Evolutionary conservation across 306 rosid species (phyloP), one percentile per base, ranked within the genome.

Genomic region (Ormosia semicastrata): DNA sequence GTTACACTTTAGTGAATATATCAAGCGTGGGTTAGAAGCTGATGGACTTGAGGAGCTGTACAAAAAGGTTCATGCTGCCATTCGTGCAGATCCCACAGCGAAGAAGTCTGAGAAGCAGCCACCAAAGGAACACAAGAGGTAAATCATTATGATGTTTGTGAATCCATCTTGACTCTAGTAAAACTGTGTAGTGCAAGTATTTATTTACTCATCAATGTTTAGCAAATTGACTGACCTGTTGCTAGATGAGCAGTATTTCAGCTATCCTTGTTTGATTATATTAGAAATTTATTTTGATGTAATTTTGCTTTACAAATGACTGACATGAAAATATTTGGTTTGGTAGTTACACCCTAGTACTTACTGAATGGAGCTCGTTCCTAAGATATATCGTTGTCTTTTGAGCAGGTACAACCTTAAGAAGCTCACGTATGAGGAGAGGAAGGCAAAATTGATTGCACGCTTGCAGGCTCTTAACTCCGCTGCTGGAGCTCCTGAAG

Each of bases 11-110:
- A 85, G 92, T 11, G 91, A 87, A 57, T 93, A 91, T 65, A 81
- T 91, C 78, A 91, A 91, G 86, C 84, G 36, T n/a, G 92, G 89
- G 14, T 41, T 90, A 12, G 94, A 87, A 9, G 78, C 93, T 0
- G 98, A 91, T 29, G 75, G 86, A 43, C 32, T 93, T 2, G 94
- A 90, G 73, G 94, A 58, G n/a, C n/a, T 91, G 69, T 91, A 87
- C 87, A 93, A 86, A 86, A 91, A 82, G 76, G 98, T 91, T 41
- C 98, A 93, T 82, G 94, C 97, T 3, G 91, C 98, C 54, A 93
- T 93, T 37, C 93, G 98, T 4, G 91, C 91, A 0, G 87, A 90
- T 43, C 94, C 98, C 3, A 1, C 56, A 0, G 0, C 6, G 1
- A 91, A 89, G 85, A 93, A 89, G 47, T 17, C 87, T 8, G 88